These are phyloP conservation scores for Xylaria castorea DNA, from an alignment of 495 filamentous ascomycete species.

Conservation along the genomic window DNA sequence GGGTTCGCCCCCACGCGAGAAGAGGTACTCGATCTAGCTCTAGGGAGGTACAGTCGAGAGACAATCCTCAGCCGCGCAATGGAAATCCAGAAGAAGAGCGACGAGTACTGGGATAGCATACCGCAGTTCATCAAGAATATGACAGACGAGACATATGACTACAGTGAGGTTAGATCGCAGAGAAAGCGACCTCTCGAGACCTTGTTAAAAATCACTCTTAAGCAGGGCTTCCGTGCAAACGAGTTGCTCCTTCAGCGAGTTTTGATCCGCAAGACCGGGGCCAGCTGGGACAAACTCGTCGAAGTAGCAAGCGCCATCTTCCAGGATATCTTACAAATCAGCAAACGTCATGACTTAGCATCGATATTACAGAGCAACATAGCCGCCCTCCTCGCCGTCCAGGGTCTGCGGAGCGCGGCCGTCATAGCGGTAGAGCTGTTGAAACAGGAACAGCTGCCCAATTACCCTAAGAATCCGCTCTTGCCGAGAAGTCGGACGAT, in stretches of 20 bases:
- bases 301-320: conserved; percentile 48
- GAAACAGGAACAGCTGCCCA: conserved; percentile 50
- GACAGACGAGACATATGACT: conserved; percentile 34
- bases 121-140: conserved; percentile 49
- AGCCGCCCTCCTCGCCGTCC: conserved; percentile 46
- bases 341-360: conserved; percentile 49
- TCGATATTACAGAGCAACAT: conserved; percentile 40
- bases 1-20: conserved; percentile 39
- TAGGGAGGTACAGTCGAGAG: conserved; percentile 41
- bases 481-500: conserved; percentile 44
- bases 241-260: conserved; percentile 55
- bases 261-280: conserved; percentile 48
- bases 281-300: conserved; percentile 45
- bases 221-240: conserved; percentile 51
- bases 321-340: conserved; percentile 47
- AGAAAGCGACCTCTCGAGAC: conserved; percentile 40
- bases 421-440: conserved; percentile 53
- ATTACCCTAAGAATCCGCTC: conserved; percentile 47
- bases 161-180: conserved; percentile 28
- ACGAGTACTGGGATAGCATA: conserved; percentile 44
- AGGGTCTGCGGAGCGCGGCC: conserved; percentile 54
- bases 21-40: conserved; percentile 40
- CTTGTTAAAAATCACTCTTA: conserved; percentile 41
- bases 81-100: conserved; percentile 46
- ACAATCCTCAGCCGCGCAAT: conserved; percentile 39